Conservation (phyloP, 2,329 filamentous ascomycete genomes). For the Delphinella strobiligena region DNA sequence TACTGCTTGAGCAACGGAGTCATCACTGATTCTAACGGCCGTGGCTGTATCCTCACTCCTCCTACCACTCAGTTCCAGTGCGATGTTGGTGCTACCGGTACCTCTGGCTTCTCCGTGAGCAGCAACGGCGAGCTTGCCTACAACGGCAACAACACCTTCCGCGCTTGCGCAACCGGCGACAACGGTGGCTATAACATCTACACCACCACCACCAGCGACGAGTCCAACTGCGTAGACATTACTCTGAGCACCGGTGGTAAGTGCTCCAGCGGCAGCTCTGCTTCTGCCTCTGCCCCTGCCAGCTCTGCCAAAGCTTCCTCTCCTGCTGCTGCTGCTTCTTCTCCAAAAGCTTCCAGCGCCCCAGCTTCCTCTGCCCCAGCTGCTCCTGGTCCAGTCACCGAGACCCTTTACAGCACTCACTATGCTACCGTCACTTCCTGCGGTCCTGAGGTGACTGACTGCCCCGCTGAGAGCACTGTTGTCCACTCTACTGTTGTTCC, state of each 20-base stretch:
- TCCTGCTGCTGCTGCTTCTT: constrained; percentile 4
- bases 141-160: constrained; percentile 40
- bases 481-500: constrained; percentile 17
- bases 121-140: constrained; percentile 40
- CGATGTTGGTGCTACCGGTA: constrained; percentile 33
- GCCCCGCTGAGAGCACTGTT: constrained; percentile 15
- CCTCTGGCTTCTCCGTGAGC: constrained; percentile 40
- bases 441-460: constrained; percentile 21
- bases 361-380: constrained; percentile 3
- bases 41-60: constrained; percentile 50
- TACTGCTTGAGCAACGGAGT: constrained; percentile 42
- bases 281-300: constrained; percentile 3
- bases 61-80: constrained; percentile 49
- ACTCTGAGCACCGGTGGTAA: constrained; percentile 13
- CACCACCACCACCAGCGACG: constrained; percentile 11
- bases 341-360: constrained; percentile 2
- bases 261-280: constrained; percentile 7
- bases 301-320: constrained; percentile 1
- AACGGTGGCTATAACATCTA: constrained; percentile 34
- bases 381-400: constrained; percentile 1
- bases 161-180: constrained; percentile 45
- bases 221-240: constrained; percentile 12
- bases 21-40: constrained; percentile 41
- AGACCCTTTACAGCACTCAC: constrained; percentile 9
- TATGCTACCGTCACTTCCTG: constrained; percentile 24